These are phyloP conservation scores for Monilinia aucupariae DNA, from an alignment of 2,329 filamentous ascomycete genomes.

Conservation along the genomic window DNA sequence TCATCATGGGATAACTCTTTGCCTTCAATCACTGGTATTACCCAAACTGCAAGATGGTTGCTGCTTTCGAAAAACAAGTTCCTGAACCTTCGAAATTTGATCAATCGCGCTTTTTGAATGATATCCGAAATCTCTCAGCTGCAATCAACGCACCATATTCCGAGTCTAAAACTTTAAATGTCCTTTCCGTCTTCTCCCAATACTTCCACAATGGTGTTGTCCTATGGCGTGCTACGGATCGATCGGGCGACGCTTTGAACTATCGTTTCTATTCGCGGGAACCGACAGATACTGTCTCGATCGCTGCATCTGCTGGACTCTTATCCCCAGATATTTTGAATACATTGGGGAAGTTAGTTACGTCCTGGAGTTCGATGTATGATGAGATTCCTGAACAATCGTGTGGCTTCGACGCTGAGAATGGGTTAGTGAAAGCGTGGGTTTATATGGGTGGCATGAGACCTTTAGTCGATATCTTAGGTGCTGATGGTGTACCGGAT, in stretches of 20 bases:
- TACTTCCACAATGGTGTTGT: slow-evolving; percentile 3
- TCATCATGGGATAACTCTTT: too few species aligned
- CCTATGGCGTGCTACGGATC: slow-evolving; percentile 9
- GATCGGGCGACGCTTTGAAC: slow-evolving; percentile 9
- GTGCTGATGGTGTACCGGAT: not conserved
- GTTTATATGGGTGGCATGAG: slow-evolving; percentile 5
- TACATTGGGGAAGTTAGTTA: not conserved
- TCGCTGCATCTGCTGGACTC: not conserved
- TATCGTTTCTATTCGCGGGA: slow-evolving; percentile 11
- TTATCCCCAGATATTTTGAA: not conserved
- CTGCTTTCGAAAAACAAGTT: not conserved
- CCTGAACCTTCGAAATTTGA: not conserved
- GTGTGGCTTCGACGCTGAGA: slow-evolving; percentile 13
- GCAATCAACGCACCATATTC: slow-evolving; percentile 1
- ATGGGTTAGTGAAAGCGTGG: slow-evolving; percentile 13
- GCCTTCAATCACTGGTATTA: not conserved
- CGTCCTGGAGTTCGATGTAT: not conserved
- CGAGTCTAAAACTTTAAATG: not conserved
- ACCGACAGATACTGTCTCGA: slow-evolving; percentile 9
- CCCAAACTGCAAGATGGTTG: not conserved
- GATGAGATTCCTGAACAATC: slow-evolving; percentile 11
- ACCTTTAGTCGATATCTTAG: slow-evolving; percentile 13
- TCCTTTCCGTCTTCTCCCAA: not conserved
- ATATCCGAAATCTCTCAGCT: not conserved
- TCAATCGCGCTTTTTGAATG: not conserved